Evolutionary conservation across 2,329 filamentous ascomycete species (phyloP).

Genomic region (Colletotrichum tanaceti): DNA sequence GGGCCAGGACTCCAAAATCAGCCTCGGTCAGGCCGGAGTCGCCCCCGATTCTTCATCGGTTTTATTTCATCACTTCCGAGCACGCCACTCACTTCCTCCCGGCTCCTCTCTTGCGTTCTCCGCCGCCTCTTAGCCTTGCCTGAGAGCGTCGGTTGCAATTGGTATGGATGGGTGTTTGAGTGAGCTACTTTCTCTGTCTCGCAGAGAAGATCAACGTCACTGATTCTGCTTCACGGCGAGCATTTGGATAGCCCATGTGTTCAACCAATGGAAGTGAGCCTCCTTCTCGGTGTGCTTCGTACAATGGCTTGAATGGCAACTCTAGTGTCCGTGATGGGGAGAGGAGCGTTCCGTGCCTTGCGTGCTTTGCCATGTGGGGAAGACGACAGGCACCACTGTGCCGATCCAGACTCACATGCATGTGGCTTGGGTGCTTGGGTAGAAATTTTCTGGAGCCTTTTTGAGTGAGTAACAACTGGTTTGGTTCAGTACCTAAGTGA

Average conservation of each 20-base stretch:
- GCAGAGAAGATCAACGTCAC: no score
- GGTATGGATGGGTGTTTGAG: not conserved
- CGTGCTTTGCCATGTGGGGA: conserved; percentile 39
- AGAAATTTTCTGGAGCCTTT: conserved; percentile 29
- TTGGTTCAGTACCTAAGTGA: conserved; percentile 6
- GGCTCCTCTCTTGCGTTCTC: not conserved
- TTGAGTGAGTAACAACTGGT: conserved; percentile 14
- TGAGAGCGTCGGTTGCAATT: not conserved
- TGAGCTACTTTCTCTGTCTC: no score
- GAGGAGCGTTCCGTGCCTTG: conserved; percentile 23
- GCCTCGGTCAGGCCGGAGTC: conserved; percentile 25
- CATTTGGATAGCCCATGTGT: not conserved
- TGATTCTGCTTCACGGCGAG: no score
- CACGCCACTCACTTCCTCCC: not conserved
- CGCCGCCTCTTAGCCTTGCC: not conserved
- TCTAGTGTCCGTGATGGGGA: not conserved
- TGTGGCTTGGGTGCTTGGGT: conserved; percentile 28
- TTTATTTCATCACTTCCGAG: conserved; percentile 24
- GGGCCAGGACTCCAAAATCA: conserved; percentile 21
- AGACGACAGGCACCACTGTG: conserved; percentile 24
- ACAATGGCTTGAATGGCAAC: no score
- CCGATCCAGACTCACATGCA: conserved; percentile 30
- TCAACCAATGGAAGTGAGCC: conserved; percentile 7
- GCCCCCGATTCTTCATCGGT: conserved; percentile 32
- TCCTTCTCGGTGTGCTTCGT: not conserved